Evolutionary conservation across 139 green algal species (phyloP).

Genomic region (Chlorella sp.): DNA sequence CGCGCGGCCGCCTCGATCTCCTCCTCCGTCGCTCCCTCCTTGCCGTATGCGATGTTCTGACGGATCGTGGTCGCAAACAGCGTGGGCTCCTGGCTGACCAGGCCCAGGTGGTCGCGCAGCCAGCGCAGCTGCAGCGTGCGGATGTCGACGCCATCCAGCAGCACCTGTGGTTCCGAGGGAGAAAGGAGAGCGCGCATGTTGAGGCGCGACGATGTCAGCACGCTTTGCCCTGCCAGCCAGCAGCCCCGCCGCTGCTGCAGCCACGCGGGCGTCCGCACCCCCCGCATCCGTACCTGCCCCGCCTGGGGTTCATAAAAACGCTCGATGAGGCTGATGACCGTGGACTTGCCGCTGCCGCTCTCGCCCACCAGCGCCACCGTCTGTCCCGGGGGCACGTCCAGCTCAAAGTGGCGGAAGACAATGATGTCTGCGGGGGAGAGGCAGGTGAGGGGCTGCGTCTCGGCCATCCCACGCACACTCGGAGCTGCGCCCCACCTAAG

Average conservation of each 20-base stretch:
- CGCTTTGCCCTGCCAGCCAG: too few relatives aligned
- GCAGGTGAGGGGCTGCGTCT: too few relatives aligned
- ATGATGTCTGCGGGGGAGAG: slow-evolving; percentile 42
- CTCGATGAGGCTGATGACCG: slow-evolving; percentile 86
- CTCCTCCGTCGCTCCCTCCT: slow-evolving; percentile 32
- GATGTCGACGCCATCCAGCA: slow-evolving; percentile 79
- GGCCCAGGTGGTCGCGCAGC: slow-evolving; percentile 62
- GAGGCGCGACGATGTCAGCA: too few relatives aligned
- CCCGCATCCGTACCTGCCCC: slow-evolving; percentile 42
- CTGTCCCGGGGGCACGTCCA: slow-evolving; percentile 70
- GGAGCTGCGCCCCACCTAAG: too few relatives aligned
- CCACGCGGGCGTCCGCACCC: too few relatives aligned
- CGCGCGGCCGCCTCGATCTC: slow-evolving; percentile 71
- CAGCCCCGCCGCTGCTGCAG: too few relatives aligned
- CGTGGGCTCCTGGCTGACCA: slow-evolving; percentile 89
- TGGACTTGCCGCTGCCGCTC: slow-evolving; percentile 90
- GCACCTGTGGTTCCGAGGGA: slow-evolving; percentile 52
- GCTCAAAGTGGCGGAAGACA: slow-evolving; percentile 67
- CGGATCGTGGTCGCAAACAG: slow-evolving; percentile 74
- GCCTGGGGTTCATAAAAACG: slow-evolving; percentile 87
- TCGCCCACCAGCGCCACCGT: slow-evolving; percentile 90
- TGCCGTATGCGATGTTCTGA: slow-evolving; percentile 88
- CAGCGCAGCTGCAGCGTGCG: slow-evolving; percentile 64
- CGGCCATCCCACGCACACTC: too few relatives aligned
- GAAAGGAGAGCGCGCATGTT: too few relatives aligned